A percentile compares a stretch with the other conserved stretches of the same genome.
phyloP scores from a whole-genome alignment of 345 rosid genomes.

The Heritiera littoralis region DNA sequence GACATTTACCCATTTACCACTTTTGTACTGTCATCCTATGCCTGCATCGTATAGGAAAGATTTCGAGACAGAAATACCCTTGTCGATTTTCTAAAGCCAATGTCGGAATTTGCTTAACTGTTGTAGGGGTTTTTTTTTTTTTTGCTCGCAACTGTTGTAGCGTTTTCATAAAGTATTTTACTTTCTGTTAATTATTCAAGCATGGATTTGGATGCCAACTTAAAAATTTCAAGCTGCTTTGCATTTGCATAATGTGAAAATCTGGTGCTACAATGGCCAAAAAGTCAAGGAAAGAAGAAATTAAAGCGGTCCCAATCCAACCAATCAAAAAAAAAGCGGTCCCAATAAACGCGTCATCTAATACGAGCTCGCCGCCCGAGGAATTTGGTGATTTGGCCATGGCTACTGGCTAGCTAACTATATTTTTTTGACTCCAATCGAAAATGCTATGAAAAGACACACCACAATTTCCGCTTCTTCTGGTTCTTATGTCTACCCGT shows the following conservation, averaged over 20 bases:
- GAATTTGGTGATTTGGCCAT: background rate
- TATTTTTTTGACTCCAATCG: constrained; percentile 14
- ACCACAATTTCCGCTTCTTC: background rate
- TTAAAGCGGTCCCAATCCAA: background rate
- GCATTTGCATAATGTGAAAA: background rate
- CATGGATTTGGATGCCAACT: background rate
- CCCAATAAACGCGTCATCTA: constrained; percentile 3
- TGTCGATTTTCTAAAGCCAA: constrained; percentile 1
- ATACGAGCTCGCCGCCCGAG: constrained; percentile 19
- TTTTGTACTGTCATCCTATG: background rate
- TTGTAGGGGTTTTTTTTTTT: too few species aligned
- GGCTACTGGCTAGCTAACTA: background rate
- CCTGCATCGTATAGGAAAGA: background rate
- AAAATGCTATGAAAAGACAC: background rate
- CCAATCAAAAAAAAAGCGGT: too few species aligned
- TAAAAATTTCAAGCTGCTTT: background rate
- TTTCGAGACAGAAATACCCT: constrained; percentile 25
- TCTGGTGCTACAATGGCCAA: background rate
- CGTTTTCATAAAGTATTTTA: too few species aligned
- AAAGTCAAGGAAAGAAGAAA: background rate
- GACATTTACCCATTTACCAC: background rate
- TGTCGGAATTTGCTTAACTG: background rate
- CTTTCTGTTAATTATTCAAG: background rate
- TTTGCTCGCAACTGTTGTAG: too few species aligned
- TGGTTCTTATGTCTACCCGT: background rate